Conservation (phyloP, 2,329 filamentous ascomycete genomes). For the Magnaporthiopsis poae region DNA sequence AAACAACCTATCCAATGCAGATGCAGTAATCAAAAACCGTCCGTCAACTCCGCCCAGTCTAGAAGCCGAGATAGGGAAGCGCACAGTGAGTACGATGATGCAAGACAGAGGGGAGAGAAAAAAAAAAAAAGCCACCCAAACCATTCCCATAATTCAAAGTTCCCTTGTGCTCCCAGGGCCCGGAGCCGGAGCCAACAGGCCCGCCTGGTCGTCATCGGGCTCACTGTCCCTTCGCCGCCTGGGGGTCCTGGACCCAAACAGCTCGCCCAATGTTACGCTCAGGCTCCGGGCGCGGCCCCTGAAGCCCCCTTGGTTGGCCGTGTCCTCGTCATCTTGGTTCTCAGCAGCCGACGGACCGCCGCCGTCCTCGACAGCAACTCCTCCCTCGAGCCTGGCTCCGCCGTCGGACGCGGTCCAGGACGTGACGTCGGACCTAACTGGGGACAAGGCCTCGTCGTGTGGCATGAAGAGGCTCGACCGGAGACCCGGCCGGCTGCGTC, state of each 20-base stretch:
- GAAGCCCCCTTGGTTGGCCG: slow-evolving; percentile 1
- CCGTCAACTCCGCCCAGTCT: neutral
- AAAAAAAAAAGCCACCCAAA: neutral
- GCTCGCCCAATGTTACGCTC: slow-evolving; percentile 28
- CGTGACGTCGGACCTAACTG: slow-evolving; percentile 11
- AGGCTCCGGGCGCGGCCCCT: slow-evolving; percentile 21
- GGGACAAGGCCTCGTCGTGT: slow-evolving; percentile 29
- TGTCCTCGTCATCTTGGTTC: neutral
- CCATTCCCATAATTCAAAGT: neutral
- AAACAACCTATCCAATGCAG: slow-evolving; percentile 9
- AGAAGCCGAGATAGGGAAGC: neutral
- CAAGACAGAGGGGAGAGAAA: neutral
- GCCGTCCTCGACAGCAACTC: neutral
- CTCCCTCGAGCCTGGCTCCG: no score
- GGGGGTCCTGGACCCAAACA: slow-evolving; percentile 24
- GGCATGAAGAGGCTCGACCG: slow-evolving; percentile 46
- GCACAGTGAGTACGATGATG: neutral
- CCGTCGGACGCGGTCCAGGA: neutral
- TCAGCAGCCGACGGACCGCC: neutral
- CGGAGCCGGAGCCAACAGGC: neutral
- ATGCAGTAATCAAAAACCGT: neutral
- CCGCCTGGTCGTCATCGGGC: neutral
- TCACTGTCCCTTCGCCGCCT: slow-evolving; percentile 11
- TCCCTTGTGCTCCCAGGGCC: neutral
- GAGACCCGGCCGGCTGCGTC: slow-evolving; percentile 39